Evolutionary conservation across 164 flowering plant species (phyloP).

Genomic region (Aristolochia contorta): DNA sequence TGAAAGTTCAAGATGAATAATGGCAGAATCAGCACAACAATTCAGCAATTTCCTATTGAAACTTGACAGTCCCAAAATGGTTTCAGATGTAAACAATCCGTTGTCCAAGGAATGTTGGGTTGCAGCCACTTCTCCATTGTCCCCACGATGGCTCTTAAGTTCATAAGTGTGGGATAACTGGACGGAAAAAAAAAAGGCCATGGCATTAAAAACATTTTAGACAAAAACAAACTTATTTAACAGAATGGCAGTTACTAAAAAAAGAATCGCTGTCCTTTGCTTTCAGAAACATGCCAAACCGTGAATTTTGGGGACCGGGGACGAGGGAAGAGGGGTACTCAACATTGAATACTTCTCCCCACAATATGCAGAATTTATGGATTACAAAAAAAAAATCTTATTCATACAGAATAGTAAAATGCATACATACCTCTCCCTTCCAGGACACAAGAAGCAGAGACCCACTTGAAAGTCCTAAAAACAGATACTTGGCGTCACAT

Average conservation of each 20-base stretch:
- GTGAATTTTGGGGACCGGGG: too few species aligned
- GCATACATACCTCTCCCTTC: conserved; percentile 86
- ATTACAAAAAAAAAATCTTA: background rate
- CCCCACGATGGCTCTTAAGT: conserved; percentile 22
- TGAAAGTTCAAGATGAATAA: conserved; percentile 66
- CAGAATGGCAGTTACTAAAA: too few species aligned
- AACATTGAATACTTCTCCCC: too few species aligned
- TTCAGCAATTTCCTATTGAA: conserved; percentile 16
- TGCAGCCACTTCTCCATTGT: conserved; percentile 19
- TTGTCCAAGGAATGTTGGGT: conserved; percentile 34
- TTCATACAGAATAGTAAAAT: background rate
- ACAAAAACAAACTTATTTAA: too few species aligned
- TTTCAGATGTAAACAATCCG: conserved; percentile 40
- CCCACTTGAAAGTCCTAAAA: conserved; percentile 86
- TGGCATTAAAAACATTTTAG: too few species aligned
- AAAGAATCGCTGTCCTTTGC: too few species aligned
- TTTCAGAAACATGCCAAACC: too few species aligned
- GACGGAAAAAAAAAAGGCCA: conserved; percentile 5
- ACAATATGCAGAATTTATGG: background rate
- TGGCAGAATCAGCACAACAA: conserved; percentile 19
- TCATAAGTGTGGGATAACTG: conserved; percentile 66
- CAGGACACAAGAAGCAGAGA: conserved; percentile 75
- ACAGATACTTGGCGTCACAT: conserved; percentile 67
- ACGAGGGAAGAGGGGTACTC: too few species aligned
- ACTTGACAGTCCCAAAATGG: conserved; percentile 14